These are phyloP conservation scores for Dioszegia crocea DNA, from an alignment of 768 basidiomycete genomes.

Conservation along the genomic window DNA sequence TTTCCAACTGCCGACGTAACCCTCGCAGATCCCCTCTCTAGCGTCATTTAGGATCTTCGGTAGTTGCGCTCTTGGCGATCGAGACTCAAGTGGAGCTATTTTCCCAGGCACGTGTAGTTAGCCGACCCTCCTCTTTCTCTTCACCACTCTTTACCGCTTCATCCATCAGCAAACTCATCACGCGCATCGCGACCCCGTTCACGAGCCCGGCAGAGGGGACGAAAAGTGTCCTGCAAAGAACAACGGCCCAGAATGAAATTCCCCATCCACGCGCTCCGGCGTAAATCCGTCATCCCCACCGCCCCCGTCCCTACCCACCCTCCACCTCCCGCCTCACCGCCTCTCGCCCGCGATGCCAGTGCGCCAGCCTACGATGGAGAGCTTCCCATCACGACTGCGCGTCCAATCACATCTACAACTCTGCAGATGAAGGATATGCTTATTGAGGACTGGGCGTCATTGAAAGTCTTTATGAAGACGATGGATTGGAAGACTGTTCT, in stretches of 20 bases:
- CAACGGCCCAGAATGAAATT: slow-evolving; percentile 3
- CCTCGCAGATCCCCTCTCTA: background rate
- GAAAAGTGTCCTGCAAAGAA: no score
- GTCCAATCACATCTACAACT: background rate
- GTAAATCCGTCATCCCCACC: slow-evolving; percentile 8
- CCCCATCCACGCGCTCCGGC: slow-evolving; percentile 5
- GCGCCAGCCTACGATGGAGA: background rate
- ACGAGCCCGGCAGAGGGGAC: no score
- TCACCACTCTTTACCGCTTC: background rate
- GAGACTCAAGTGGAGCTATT: no score
- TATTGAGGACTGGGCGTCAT: slow-evolving; percentile 23
- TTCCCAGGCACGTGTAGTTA: background rate
- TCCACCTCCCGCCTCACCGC: background rate
- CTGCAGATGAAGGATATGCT: slow-evolving; percentile 20
- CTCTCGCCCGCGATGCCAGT: background rate
- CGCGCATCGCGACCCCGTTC: no score
- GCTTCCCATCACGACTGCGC: background rate
- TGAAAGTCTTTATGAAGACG: slow-evolving; percentile 20
- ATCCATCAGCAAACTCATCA: no score
- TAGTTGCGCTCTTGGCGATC: no score
- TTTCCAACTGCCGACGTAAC: no score
- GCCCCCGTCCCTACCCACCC: background rate
- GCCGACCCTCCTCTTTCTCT: background rate
- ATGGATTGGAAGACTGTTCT: slow-evolving; percentile 22
- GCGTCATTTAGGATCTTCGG: no score